phyloP scores from a whole-genome alignment of 768 basidiomycete genomes.

The Naganishia onofrii region DNA sequence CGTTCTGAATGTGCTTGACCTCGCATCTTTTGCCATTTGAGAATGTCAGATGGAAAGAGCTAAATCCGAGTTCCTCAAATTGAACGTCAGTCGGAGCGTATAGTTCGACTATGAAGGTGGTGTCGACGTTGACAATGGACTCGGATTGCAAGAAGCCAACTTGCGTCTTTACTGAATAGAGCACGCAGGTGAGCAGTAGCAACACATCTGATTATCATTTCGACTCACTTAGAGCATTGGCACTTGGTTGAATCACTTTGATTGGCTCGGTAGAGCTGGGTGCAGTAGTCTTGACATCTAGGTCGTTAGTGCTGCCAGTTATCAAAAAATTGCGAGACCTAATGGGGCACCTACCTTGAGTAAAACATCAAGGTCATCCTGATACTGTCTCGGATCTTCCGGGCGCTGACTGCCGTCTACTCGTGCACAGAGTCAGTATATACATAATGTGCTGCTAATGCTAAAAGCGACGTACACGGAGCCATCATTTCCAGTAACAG shows the following conservation, averaged over 20 bases:
- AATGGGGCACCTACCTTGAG: constrained; percentile 59
- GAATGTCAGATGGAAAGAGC: constrained; percentile 45
- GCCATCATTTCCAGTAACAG: constrained; percentile 80
- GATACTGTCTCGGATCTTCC: constrained; percentile 53
- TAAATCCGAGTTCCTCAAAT: constrained; percentile 60
- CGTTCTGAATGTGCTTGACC: background rate
- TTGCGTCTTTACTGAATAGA: constrained; percentile 9
- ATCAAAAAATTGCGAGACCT: background rate
- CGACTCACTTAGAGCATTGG: constrained; percentile 29
- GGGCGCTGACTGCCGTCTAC: constrained; percentile 25
- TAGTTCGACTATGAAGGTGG: constrained; percentile 8
- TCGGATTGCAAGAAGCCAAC: constrained; percentile 10
- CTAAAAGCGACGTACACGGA: constrained; percentile 59
- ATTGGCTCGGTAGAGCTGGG: constrained; percentile 63
- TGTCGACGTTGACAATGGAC: constrained; percentile 5
- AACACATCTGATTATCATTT: background rate
- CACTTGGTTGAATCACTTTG: constrained; percentile 58
- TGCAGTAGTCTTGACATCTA: constrained; percentile 62
- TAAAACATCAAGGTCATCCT: constrained; percentile 71
- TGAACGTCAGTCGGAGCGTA: constrained; percentile 8
- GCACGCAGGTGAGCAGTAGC: background rate
- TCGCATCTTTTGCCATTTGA: constrained; percentile 8
- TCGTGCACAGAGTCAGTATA: constrained; percentile 20
- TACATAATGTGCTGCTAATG: background rate
- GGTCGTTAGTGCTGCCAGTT: background rate